Conservation (phyloP, 306 rosid species). For the Malus sieversii region DNA sequence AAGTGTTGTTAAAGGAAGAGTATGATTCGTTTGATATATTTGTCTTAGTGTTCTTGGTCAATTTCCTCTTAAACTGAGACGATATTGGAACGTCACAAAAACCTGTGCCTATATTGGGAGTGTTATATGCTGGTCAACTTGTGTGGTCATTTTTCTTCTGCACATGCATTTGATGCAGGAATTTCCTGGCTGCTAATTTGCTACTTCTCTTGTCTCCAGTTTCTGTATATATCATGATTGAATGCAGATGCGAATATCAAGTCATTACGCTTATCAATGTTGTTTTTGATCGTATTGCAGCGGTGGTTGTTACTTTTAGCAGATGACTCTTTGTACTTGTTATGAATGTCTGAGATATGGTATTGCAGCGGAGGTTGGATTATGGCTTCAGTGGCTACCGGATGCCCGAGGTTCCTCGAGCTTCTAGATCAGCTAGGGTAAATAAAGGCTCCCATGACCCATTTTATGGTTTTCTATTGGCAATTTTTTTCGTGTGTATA, state of each 20-base stretch:
- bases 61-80: not conserved
- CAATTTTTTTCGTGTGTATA: not conserved
- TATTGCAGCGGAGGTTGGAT: slow-evolving; percentile 43
- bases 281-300: too few species aligned
- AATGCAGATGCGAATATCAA: not conserved
- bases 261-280: not conserved
- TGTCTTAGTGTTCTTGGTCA: not conserved
- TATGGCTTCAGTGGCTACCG: slow-evolving; percentile 53
- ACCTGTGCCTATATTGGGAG: not conserved
- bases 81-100: not conserved
- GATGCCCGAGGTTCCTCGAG: slow-evolving; percentile 57
- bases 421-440: slow-evolving; percentile 65
- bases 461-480: not conserved
- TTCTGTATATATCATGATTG: not conserved
- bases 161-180: not conserved
- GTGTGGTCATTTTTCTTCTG: not conserved
- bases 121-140: not conserved
- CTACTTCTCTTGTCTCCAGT: not conserved
- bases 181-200: not conserved
- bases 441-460: slow-evolving; percentile 13
- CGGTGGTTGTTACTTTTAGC: slow-evolving; percentile 9
- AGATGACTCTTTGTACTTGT: slow-evolving; percentile 38
- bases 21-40: not conserved
- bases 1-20: not conserved
- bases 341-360: slow-evolving; percentile 47